These are phyloP conservation scores for Metarhizium robertsii DNA, from an alignment of 2,329 filamentous ascomycete genomes.

Conservation along the genomic window DNA sequence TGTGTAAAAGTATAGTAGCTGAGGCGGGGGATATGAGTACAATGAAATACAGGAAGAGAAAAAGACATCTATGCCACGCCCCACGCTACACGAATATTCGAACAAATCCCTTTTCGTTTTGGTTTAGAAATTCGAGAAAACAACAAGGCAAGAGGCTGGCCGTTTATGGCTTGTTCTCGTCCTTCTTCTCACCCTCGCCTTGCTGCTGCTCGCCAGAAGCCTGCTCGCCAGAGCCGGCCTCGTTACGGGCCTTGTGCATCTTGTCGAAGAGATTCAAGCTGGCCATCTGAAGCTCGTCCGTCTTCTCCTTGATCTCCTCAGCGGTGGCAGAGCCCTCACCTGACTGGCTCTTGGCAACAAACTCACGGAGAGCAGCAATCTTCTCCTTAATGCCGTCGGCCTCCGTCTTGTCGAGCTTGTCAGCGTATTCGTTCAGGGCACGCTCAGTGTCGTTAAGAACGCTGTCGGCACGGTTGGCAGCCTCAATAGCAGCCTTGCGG, in stretches of 20 bases:
- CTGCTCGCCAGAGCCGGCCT: conserved; percentile 48
- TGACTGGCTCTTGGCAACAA: conserved; percentile 87
- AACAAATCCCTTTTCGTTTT: conserved; percentile 12
- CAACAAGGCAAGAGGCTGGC: conserved; percentile 4
- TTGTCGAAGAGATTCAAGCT: conserved; percentile 97
- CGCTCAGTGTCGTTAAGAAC: conserved; percentile 97
- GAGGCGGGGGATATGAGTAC: conserved; percentile 41
- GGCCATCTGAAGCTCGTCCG: conserved; percentile 91
- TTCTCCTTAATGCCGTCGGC: conserved; percentile 90
- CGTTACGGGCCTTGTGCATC: conserved; percentile 93
- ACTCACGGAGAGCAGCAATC: conserved; percentile 76
- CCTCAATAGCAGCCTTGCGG: conserved; percentile 90
- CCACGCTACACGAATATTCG: conserved; percentile 23
- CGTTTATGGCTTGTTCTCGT: conserved; percentile 57
- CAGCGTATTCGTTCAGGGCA: conserved; percentile 91
- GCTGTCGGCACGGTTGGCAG: conserved; percentile 93
- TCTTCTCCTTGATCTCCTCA: conserved; percentile 96
- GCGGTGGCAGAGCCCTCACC: conserved; percentile 81
- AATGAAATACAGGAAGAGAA: conserved; percentile 28
- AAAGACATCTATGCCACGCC: conserved; percentile 23
- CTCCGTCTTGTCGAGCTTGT: conserved; percentile 95
- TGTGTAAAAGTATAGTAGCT: conserved; percentile 23
- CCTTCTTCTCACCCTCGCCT: conserved; percentile 68
- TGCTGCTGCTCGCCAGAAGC: conserved; percentile 37
- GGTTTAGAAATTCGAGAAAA: conserved; percentile 8